Percentiles rank a stretch among this genome's conserved stretches.
phyloP scores from a whole-genome alignment of 164 flowering plant genomes.

The Liquidambar formosana region DNA sequence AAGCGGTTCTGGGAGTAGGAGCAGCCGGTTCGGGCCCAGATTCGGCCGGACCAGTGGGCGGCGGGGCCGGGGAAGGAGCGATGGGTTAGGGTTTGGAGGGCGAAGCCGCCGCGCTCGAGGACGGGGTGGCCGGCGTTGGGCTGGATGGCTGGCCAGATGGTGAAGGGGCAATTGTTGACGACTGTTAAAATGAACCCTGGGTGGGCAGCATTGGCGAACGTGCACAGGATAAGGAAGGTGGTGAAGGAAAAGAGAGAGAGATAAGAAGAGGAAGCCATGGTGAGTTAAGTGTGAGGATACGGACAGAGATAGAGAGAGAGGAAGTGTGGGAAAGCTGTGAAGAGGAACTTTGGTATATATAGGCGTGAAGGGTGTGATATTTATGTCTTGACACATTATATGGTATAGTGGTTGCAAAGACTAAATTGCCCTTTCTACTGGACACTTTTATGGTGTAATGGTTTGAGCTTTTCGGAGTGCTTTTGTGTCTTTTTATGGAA shows the following conservation, averaged over 20 bases:
- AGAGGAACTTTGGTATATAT: neutral
- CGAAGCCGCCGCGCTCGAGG: conserved; percentile 73
- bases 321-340: neutral
- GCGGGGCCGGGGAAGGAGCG: conserved; percentile 76
- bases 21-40: conserved; percentile 87
- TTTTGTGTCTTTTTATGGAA: too few relatives aligned
- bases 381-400: too few relatives aligned
- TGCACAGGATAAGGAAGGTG: conserved; percentile 26
- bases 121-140: conserved; percentile 73
- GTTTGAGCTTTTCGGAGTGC: too few relatives aligned
- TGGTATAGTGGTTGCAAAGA: neutral
- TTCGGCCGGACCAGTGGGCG: conserved; percentile 78
- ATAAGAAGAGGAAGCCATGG: conserved; percentile 5
- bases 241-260: conserved; percentile 10
- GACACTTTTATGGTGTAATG: neutral
- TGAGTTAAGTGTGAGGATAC: neutral
- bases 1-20: conserved; percentile 38
- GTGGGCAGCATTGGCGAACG: conserved; percentile 22
- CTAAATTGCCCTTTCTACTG: conserved; percentile 2
- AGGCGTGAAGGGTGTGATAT: neutral
- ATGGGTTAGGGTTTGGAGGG: conserved; percentile 62
- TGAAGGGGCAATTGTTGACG: conserved; percentile 86
- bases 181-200: conserved; percentile 49
- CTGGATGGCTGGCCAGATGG: conserved; percentile 85
- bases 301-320: neutral